Evolutionary conservation across 2,329 filamentous ascomycete species (phyloP).

Genomic region (Cercospora sesami): DNA sequence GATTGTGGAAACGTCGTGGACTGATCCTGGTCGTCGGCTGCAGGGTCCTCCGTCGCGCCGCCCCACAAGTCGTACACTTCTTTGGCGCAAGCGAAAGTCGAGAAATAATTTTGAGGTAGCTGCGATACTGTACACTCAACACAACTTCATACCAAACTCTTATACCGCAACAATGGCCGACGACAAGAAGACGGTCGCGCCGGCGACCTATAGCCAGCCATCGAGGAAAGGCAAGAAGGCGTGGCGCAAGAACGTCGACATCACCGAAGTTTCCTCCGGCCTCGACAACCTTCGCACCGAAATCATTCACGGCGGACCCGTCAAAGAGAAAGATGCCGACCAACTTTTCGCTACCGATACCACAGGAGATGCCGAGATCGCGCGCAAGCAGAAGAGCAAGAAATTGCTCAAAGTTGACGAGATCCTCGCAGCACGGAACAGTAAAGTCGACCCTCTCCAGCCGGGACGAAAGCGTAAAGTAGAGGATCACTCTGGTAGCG

Average conservation of each 20-base stretch:
- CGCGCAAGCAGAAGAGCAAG: conserved; percentile 63
- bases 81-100: background rate
- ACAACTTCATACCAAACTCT: background rate
- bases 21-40: background rate
- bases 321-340: conserved; percentile 77
- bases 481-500: conserved; percentile 61
- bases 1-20: conserved; percentile 1
- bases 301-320: conserved; percentile 84
- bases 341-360: conserved; percentile 85
- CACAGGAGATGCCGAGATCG: conserved; percentile 66
- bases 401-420: conserved; percentile 88
- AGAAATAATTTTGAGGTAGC: conserved; percentile 5
- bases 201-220: conserved; percentile 79
- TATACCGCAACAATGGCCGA: conserved; percentile 15
- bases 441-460: conserved; percentile 75
- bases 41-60: background rate
- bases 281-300: conserved; percentile 83
- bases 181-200: conserved; percentile 52
- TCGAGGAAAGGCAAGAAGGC: conserved; percentile 98
- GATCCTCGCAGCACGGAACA: conserved; percentile 76
- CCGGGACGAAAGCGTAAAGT: conserved; percentile 69
- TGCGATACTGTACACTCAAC: background rate
- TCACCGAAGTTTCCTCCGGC: conserved; percentile 79
- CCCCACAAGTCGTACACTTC: background rate
- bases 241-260: conserved; percentile 97